Conservation (phyloP, 257 asterid genomes). For the Solanum lycopersicoides region DNA sequence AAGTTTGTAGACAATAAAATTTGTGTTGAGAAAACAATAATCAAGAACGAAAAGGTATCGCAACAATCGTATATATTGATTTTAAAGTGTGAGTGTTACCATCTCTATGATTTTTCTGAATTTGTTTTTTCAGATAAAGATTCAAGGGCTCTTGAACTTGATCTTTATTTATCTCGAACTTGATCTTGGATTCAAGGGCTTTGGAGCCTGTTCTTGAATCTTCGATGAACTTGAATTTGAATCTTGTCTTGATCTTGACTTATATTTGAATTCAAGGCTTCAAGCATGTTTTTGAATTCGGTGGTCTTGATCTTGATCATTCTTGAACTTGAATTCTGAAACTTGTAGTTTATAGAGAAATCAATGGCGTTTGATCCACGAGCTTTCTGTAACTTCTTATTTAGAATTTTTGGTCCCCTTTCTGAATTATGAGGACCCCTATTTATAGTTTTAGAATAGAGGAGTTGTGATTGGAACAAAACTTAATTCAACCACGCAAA, state of each 20-base stretch:
- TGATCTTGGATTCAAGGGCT: background rate
- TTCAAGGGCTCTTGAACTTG: background rate
- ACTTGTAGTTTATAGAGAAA: accelerated
- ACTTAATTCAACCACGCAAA: accelerated
- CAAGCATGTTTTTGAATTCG: background rate
- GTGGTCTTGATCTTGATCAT: accelerated
- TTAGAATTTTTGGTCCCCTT: too few relatives aligned
- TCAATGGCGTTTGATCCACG: background rate
- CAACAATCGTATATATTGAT: background rate
- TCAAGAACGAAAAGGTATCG: accelerated
- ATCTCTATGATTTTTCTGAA: background rate
- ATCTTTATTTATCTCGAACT: too few relatives aligned
- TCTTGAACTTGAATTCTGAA: background rate
- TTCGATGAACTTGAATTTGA: background rate
- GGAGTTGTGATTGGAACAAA: background rate
- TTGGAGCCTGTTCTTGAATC: background rate
- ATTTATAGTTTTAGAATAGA: background rate
- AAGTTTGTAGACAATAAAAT: background rate
- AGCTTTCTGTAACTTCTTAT: background rate
- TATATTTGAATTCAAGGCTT: background rate
- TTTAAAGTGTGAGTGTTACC: accelerated
- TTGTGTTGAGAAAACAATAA: background rate
- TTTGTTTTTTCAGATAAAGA: too few relatives aligned
- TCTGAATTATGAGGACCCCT: background rate
- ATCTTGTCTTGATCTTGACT: background rate